These are phyloP conservation scores for Pholiota molesta DNA, from an alignment of 768 basidiomycete genomes.

Conservation along the genomic window DNA sequence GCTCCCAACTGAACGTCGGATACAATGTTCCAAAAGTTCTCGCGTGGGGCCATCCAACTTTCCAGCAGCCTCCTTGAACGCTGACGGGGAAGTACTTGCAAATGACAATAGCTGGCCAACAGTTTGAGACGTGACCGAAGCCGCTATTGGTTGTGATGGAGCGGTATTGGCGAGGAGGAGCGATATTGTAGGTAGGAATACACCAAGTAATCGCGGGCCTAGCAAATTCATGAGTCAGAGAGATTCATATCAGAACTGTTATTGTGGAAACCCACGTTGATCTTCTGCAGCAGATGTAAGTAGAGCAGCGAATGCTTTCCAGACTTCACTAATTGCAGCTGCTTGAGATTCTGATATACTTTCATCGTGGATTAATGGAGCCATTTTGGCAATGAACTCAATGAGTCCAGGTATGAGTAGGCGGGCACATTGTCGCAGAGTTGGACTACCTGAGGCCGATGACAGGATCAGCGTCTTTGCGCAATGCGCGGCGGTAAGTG, in stretches of 20 bases:
- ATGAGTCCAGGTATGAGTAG: conserved; percentile 81
- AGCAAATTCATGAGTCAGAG: background rate
- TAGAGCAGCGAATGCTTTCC: conserved; percentile 77
- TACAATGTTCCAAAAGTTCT: conserved; percentile 72
- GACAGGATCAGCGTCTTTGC: conserved; percentile 81
- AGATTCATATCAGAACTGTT: too few relatives aligned
- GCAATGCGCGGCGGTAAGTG: conserved; percentile 89
- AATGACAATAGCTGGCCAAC: conserved; percentile 71
- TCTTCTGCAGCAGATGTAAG: conserved; percentile 58
- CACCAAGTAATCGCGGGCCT: conserved; percentile 71
- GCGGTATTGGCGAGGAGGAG: conserved; percentile 65
- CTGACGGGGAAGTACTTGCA: conserved; percentile 67
- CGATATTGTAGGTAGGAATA: conserved; percentile 76
- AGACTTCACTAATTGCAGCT: conserved; percentile 73
- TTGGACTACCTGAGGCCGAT: conserved; percentile 62
- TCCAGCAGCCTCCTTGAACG: conserved; percentile 85
- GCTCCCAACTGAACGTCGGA: conserved; percentile 74
- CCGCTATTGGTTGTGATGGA: conserved; percentile 33
- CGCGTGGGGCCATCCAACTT: conserved; percentile 60
- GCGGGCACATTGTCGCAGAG: conserved; percentile 72
- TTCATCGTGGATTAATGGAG: conserved; percentile 61
- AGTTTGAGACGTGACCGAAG: conserved; percentile 54
- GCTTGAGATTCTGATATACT: conserved; percentile 56
- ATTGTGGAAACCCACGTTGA: conserved; percentile 52
- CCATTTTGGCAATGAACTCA: conserved; percentile 74